Percentiles rank a stretch among this genome's conserved stretches.
phyloP scores from a whole-genome alignment of 495 filamentous ascomycete genomes.

The Beverwykella pulmonaria region DNA sequence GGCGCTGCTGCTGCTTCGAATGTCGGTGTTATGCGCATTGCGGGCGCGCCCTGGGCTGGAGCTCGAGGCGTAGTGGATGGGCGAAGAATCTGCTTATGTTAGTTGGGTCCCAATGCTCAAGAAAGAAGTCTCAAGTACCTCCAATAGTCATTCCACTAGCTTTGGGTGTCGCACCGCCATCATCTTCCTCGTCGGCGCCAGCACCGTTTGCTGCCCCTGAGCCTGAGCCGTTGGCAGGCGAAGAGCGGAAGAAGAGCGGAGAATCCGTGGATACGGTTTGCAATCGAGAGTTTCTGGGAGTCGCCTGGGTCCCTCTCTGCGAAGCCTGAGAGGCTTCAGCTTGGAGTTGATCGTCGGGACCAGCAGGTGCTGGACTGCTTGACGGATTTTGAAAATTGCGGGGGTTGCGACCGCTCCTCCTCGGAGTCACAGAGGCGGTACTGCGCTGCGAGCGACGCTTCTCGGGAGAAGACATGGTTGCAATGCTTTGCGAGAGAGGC shows the following conservation, averaged over 20 bases:
- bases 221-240: slow-evolving; percentile 58
- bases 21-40: slow-evolving; percentile 58
- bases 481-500: neutral
- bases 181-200: slow-evolving; percentile 64
- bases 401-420: slow-evolving; percentile 54
- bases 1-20: slow-evolving; percentile 77
- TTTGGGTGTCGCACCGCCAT: slow-evolving; percentile 74
- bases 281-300: slow-evolving; percentile 36
- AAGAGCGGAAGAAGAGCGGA: slow-evolving; percentile 81
- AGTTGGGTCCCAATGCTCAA: neutral
- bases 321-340: slow-evolving; percentile 52
- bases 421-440: slow-evolving; percentile 60
- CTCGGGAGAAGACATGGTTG: slow-evolving; percentile 62
- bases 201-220: slow-evolving; percentile 59
- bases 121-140: slow-evolving; percentile 54
- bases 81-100: slow-evolving; percentile 72
- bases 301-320: slow-evolving; percentile 49
- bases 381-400: slow-evolving; percentile 55
- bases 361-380: slow-evolving; percentile 56
- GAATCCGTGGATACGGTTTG: slow-evolving; percentile 62
- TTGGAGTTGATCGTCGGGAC: slow-evolving; percentile 51
- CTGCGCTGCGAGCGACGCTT: slow-evolving; percentile 56
- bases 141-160: slow-evolving; percentile 62
- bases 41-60: slow-evolving; percentile 70
- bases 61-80: slow-evolving; percentile 83